Evolutionary conservation across 2,329 filamentous ascomycete species (phyloP).

Genomic region (Cyphellophora europaea): DNA sequence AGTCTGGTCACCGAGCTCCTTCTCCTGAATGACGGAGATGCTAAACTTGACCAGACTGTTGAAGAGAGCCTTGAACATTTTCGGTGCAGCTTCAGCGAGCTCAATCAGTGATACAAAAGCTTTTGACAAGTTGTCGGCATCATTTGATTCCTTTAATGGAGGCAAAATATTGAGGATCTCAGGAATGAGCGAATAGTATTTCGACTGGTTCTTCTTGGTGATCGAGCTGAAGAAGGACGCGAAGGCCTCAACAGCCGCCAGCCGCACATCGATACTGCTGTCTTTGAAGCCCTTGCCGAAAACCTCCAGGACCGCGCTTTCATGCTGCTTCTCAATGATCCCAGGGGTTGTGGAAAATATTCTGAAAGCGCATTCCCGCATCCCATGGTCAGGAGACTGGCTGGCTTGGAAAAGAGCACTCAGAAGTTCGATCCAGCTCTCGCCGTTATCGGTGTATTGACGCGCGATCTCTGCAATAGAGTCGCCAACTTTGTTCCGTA

Average conservation of each 20-base stretch:
- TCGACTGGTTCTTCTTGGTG: constrained; percentile 74
- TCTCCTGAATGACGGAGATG: constrained; percentile 88
- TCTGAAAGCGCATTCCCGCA: constrained; percentile 86
- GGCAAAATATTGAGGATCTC: constrained; percentile 91
- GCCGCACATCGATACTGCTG: constrained; percentile 69
- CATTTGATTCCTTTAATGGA: constrained; percentile 81
- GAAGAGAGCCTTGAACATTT: constrained; percentile 97
- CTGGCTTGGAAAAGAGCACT: constrained; percentile 80
- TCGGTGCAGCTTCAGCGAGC: constrained; percentile 83
- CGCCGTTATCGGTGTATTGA: constrained; percentile 83
- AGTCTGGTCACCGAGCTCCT: constrained; percentile 81
- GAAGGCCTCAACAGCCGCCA: constrained; percentile 94
- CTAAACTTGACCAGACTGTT: constrained; percentile 86
- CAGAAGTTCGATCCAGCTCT: constrained; percentile 84
- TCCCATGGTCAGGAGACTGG: constrained; percentile 70
- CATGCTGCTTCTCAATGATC: constrained; percentile 92
- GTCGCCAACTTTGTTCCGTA: constrained; percentile 93
- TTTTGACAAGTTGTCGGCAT: constrained; percentile 84
- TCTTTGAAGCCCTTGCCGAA: constrained; percentile 92
- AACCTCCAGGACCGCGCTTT: constrained; percentile 77
- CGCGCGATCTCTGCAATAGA: constrained; percentile 93
- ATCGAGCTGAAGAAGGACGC: constrained; percentile 91
- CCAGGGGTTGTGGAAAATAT: constrained; percentile 92
- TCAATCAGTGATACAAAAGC: constrained; percentile 88
- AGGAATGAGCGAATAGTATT: constrained; percentile 79